Conservation (phyloP, 305 asterid genomes). For the Andrographis paniculata region DNA sequence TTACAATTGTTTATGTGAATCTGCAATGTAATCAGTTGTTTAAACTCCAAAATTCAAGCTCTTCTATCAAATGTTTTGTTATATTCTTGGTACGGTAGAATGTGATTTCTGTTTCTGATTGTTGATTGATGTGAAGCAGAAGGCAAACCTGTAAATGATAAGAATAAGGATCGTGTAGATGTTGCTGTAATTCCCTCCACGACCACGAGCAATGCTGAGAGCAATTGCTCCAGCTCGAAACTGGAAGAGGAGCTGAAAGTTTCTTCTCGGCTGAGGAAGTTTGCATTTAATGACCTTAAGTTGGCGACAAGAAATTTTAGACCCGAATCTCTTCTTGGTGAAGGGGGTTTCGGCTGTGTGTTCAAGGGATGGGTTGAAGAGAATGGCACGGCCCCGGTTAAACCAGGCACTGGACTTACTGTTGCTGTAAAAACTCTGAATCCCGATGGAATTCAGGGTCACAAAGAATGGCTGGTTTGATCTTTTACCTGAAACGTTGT, state of each 20-base stretch:
- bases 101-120: too few species aligned
- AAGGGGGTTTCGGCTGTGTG: slow-evolving; percentile 76
- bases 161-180: slow-evolving; percentile 36
- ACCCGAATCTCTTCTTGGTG: slow-evolving; percentile 79
- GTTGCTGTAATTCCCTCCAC: slow-evolving; percentile 43
- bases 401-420: slow-evolving; percentile 70
- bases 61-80: too few species aligned
- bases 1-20: too few species aligned
- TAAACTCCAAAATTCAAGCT: too few species aligned
- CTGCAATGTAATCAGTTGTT: too few species aligned
- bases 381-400: slow-evolving; percentile 60
- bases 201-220: slow-evolving; percentile 51
- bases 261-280: slow-evolving; percentile 54
- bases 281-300: slow-evolving; percentile 53
- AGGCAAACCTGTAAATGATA: slow-evolving; percentile 39
- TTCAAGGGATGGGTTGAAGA: slow-evolving; percentile 81
- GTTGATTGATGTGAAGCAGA: too few species aligned
- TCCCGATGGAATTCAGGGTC: slow-evolving; percentile 80
- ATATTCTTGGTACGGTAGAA: too few species aligned
- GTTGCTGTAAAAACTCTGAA: slow-evolving; percentile 74
- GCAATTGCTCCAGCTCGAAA: slow-evolving; percentile 46
- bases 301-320: slow-evolving; percentile 69
- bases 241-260: slow-evolving; percentile 70
- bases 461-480: slow-evolving; percentile 89
- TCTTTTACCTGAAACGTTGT: too few species aligned